Evolutionary conservation across 306 rosid species (phyloP).

Genomic region (Amphicarpaea edgeworthii): DNA sequence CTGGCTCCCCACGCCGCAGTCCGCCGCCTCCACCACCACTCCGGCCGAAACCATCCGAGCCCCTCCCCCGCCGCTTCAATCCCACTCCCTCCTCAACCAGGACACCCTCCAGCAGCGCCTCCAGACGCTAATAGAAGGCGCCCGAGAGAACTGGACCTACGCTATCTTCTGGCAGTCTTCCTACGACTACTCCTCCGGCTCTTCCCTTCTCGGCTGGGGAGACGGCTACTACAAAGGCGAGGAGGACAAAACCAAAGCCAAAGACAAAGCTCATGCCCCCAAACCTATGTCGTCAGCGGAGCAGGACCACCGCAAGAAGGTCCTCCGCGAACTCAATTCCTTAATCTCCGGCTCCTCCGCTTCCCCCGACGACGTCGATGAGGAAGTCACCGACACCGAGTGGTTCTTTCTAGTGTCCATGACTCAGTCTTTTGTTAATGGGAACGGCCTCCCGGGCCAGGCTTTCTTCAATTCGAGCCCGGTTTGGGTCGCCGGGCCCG

Average conservation of each 20-base stretch:
- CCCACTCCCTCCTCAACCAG: constrained; percentile 61
- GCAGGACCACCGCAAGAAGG: constrained; percentile 84
- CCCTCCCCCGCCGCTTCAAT: constrained; percentile 37
- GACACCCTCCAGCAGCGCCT: constrained; percentile 90
- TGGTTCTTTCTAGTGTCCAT: constrained; percentile 94
- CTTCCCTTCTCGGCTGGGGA: constrained; percentile 83
- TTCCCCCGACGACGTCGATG: constrained; percentile 67
- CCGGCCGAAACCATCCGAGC: constrained; percentile 7
- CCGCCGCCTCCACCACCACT: constrained; percentile 65
- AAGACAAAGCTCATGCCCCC: constrained; percentile 55
- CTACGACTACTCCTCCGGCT: constrained; percentile 57
- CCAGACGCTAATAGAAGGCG: constrained; percentile 76
- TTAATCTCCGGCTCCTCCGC: constrained; percentile 73
- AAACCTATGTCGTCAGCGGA: constrained; percentile 61
- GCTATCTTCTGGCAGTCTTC: constrained; percentile 97
- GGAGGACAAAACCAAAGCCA: constrained; percentile 61
- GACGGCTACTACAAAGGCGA: constrained; percentile 95
- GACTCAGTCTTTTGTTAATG: constrained; percentile 84
- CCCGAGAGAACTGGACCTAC: constrained; percentile 82
- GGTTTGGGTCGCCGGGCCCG: constrained; percentile 73
- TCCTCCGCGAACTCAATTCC: constrained; percentile 87
- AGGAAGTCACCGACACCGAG: constrained; percentile 91
- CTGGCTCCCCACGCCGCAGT: constrained; percentile 60
- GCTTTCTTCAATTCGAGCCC: constrained; percentile 64
- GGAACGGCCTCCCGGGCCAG: constrained; percentile 76